phyloP scores from a whole-genome alignment of 192 early-diverging fungal species.

The Backusella mclennaniae region DNA sequence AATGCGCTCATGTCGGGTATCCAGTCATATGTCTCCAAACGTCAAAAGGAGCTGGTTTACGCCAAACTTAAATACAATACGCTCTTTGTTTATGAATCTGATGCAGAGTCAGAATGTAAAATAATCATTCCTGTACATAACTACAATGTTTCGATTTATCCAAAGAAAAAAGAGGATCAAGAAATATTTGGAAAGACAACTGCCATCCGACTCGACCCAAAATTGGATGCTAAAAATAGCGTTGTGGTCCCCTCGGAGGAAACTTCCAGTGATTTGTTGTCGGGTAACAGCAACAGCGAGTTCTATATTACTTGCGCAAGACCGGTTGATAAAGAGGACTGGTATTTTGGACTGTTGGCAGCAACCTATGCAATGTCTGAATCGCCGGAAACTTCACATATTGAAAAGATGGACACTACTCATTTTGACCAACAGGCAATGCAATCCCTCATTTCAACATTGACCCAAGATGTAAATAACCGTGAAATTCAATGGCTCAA shows the following conservation, averaged over 20 bases:
- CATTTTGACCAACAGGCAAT: slow-evolving; percentile 41
- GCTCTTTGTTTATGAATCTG: slow-evolving; percentile 80
- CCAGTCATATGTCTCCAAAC: slow-evolving; percentile 13
- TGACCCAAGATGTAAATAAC: slow-evolving; percentile 52
- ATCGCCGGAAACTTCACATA: slow-evolving; percentile 5
- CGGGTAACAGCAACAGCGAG: slow-evolving; percentile 3
- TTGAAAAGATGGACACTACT: slow-evolving; percentile 31
- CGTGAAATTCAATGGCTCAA: slow-evolving; percentile 76
- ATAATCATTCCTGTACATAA: slow-evolving; percentile 72
- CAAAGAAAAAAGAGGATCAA: slow-evolving; percentile 49
- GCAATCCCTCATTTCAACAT: slow-evolving; percentile 35
- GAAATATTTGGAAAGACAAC: slow-evolving; percentile 57
- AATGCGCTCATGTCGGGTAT: slow-evolving; percentile 5
- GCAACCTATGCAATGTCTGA: slow-evolving; percentile 62
- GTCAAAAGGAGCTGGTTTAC: slow-evolving; percentile 39
- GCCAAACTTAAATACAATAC: slow-evolving; percentile 72
- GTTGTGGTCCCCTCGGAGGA: not conserved
- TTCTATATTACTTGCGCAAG: slow-evolving; percentile 58
- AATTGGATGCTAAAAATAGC: slow-evolving; percentile 11
- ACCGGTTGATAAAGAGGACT: slow-evolving; percentile 80
- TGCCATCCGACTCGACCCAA: slow-evolving; percentile 44
- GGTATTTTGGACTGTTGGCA: slow-evolving; percentile 78
- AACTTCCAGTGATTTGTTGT: not conserved
- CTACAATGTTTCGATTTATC: slow-evolving; percentile 59
- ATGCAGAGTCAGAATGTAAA: slow-evolving; percentile 64